Evolutionary conservation across 2,329 filamentous ascomycete species (phyloP).

Genomic region (Lasiodiplodia theobromae): DNA sequence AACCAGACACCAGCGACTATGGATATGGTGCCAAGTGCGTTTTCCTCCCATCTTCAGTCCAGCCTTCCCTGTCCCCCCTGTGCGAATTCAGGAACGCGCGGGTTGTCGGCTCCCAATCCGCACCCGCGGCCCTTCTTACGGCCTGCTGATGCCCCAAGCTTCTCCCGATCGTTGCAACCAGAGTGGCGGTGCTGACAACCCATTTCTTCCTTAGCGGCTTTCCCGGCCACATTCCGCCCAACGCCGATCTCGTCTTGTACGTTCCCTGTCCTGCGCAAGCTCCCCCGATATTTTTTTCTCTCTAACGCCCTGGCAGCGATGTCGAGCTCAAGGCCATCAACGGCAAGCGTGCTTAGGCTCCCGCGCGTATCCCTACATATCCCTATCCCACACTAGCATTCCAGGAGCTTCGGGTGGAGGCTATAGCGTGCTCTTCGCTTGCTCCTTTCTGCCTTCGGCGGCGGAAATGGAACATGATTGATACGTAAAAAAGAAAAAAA

Average conservation of each 20-base stretch:
- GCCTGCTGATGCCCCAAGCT: conserved; percentile 20
- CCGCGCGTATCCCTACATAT: background rate
- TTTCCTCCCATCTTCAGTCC: conserved; percentile 5
- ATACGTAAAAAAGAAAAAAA: conserved; percentile 4
- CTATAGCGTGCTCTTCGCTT: conserved; percentile 2
- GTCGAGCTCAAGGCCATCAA: conserved; percentile 73
- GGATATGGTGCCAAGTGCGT: conserved; percentile 47
- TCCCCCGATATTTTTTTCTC: too few species aligned
- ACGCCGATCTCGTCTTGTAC: conserved; percentile 84
- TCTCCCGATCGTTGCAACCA: conserved; percentile 15
- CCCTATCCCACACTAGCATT: conserved; percentile 14
- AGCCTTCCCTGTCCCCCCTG: conserved; percentile 29
- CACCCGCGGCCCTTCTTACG: conserved; percentile 11
- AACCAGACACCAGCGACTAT: conserved; percentile 38
- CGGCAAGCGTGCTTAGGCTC: conserved; percentile 51
- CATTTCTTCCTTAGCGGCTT: conserved; percentile 67
- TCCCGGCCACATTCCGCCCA: conserved; percentile 76
- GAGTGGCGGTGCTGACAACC: conserved; percentile 35
- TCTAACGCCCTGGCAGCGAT: conserved; percentile 58
- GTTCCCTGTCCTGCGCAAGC: conserved; percentile 40
- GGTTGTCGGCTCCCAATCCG: conserved; percentile 4
- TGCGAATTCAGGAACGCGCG: conserved; percentile 19
- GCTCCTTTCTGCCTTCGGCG: background rate
- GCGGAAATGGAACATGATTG: background rate
- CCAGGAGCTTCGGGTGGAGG: conserved; percentile 22